Conservation (phyloP, 2,329 filamentous ascomycete genomes). For the Neophaeococcomyces mojaviensis region DNA sequence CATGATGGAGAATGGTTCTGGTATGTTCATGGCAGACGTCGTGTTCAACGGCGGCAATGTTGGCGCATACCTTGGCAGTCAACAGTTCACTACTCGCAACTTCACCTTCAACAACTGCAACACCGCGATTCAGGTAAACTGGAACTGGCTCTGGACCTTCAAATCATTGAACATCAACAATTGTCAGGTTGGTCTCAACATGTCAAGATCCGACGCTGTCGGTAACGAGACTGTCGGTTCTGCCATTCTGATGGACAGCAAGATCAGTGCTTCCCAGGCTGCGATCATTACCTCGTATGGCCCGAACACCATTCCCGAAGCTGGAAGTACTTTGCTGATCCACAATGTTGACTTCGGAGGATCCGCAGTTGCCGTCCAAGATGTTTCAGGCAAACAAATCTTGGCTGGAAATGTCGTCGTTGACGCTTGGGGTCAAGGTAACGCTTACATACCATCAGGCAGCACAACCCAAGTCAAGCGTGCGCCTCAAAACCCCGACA, state of each 20-base stretch:
- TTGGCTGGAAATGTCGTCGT: constrained; percentile 64
- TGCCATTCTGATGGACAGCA: constrained; percentile 73
- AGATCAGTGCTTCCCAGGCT: constrained; percentile 64
- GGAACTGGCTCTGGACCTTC: constrained; percentile 84
- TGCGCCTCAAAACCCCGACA: constrained; percentile 11
- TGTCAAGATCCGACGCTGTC: constrained; percentile 53
- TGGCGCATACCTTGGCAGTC: constrained; percentile 73
- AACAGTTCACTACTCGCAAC: constrained; percentile 82
- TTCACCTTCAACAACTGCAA: constrained; percentile 73
- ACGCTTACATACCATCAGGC: constrained; percentile 49
- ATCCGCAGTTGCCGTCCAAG: constrained; percentile 58
- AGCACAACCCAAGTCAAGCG: constrained; percentile 10
- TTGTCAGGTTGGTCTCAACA: constrained; percentile 69
- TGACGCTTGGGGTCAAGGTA: constrained; percentile 70
- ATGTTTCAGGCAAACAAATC: constrained; percentile 37
- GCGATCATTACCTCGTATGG: constrained; percentile 68
- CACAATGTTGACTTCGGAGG: constrained; percentile 83
- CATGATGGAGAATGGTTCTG: constrained; percentile 76
- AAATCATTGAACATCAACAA: constrained; percentile 68
- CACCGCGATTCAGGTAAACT: constrained; percentile 81
- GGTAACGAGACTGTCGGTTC: constrained; percentile 73
- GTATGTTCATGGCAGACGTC: constrained; percentile 75
- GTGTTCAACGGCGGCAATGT: constrained; percentile 74
- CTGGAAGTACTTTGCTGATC: constrained; percentile 74
- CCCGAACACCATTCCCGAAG: constrained; percentile 51